These are phyloP conservation scores for Gigaspora rosea DNA, from an alignment of 192 early-diverging fungal genomes.

Conservation along the genomic window DNA sequence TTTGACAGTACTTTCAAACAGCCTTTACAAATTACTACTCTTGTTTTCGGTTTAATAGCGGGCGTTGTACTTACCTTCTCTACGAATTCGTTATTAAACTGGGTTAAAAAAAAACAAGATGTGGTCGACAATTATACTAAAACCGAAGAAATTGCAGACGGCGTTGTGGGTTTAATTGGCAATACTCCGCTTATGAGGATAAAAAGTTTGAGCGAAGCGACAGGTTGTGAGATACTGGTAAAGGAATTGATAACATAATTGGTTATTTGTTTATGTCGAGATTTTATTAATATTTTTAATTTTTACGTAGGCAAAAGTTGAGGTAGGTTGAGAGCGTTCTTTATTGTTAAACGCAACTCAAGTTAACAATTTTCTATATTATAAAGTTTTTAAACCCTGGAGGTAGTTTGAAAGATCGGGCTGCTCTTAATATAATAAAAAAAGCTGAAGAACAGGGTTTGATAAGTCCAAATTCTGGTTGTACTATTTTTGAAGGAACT, in stretches of 20 bases:
- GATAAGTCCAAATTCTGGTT: slow-evolving; percentile 71
- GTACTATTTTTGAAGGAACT: slow-evolving; percentile 91
- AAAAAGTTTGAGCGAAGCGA: slow-evolving; percentile 80
- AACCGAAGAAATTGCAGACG: slow-evolving; percentile 51
- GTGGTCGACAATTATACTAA: background rate
- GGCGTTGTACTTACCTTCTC: background rate
- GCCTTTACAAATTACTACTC: background rate
- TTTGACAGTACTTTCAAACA: background rate
- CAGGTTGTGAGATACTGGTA: slow-evolving; percentile 87
- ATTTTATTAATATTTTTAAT: too few relatives aligned
- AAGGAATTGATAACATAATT: too few relatives aligned
- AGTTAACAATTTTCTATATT: background rate
- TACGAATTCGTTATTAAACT: slow-evolving; percentile 1
- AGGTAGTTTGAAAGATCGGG: slow-evolving; percentile 91
- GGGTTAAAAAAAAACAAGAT: background rate
- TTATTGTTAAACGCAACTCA: slow-evolving; percentile 20
- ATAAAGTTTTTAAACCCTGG: slow-evolving; percentile 87
- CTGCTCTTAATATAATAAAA: slow-evolving; percentile 84
- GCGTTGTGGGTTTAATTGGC: slow-evolving; percentile 83
- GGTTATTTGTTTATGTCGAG: too few relatives aligned
- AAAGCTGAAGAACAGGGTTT: slow-evolving; percentile 71
- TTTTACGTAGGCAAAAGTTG: slow-evolving; percentile 37
- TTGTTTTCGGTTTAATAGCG: background rate
- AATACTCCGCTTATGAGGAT: slow-evolving; percentile 91
- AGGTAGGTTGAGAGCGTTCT: background rate